Evolutionary conservation across 2,329 filamentous ascomycete species (phyloP), one percentile per base, ranked within the genome.

Genomic region (Stemphylium lycopersici): DNA sequence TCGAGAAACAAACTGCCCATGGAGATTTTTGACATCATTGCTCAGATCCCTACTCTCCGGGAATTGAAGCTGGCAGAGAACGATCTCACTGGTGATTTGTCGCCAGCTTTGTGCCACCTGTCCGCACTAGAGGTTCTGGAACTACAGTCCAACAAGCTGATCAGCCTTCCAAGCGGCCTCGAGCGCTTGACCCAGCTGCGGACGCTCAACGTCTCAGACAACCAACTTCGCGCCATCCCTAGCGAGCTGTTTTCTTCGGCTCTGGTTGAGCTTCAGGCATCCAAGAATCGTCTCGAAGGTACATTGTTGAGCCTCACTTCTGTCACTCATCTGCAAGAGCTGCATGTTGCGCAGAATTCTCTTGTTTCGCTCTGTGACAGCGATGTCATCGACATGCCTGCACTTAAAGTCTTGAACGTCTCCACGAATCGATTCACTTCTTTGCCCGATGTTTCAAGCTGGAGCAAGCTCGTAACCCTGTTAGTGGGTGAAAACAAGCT

Each of bases 401-500:
- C 83, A 7, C 76, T 97, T 20, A 88, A 90, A 59, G 86, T 87
- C 43, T 76, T 98, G 10, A 87, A 87, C 31, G 78, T 96, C n/a
- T 90, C 90, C 1, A 86, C 88, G 73, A 99, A 99, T 72, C 85
- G 90, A 10, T 78, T 99, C 6, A 84, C 86, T 56, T 75, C 76
- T 0, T 78, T 99, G 11, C 92, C 93, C 0, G 83, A 90, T 61
- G 79, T 97, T 63, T 81, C 83, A n/a, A 81, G 82, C 2, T 97
- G 92, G 90, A 80, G 79, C 3, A 87, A 82, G 45, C 83, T 98
- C 4, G 75, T 89, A 32, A 92, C 88, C 1, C 77, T 99, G 10
- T 82, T 87, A 1, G 88, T 88, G 0, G 90, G 93, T 44, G 90
- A 96, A 63, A 99, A 99, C 70, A 88, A 83, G 63, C 85, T 99